Percentiles rank a stretch among this genome's conserved stretches.
Evolutionary conservation across 2,329 filamentous ascomycete genomes (phyloP).

Genomic region (Xylaria sp.): DNA sequence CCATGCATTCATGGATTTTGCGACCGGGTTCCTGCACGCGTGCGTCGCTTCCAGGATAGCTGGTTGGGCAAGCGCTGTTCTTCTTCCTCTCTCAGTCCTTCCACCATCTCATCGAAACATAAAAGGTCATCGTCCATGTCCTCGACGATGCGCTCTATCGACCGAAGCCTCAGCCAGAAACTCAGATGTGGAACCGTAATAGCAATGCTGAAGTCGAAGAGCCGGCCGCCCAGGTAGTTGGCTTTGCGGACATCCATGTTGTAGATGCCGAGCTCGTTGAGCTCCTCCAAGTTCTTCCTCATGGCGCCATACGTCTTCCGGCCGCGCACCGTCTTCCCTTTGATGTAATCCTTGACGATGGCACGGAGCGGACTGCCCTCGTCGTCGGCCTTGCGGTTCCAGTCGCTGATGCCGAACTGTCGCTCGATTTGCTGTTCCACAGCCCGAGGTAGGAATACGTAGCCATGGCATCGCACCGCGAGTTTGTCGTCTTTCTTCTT

Average conservation of each 20-base stretch:
- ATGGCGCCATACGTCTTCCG: conserved; percentile 8
- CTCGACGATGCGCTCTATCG: background rate
- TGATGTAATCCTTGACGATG: conserved; percentile 31
- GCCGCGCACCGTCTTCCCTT: conserved; percentile 2
- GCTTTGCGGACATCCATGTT: conserved; percentile 35
- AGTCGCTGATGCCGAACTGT: conserved; percentile 27
- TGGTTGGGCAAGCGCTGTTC: background rate
- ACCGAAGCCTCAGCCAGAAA: conserved; percentile 5
- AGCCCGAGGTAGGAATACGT: conserved; percentile 11
- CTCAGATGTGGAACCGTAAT: conserved; percentile 28
- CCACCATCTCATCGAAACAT: conserved; percentile 21
- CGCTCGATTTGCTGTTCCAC: conserved; percentile 19
- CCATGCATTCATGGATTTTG: no score
- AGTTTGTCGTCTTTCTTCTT: conserved; percentile 26
- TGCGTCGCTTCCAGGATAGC: no score
- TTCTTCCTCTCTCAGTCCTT: background rate
- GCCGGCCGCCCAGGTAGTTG: conserved; percentile 34
- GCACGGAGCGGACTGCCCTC: conserved; percentile 17
- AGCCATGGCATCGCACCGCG: conserved; percentile 31
- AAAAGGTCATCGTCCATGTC: conserved; percentile 2
- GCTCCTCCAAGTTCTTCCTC: conserved; percentile 29
- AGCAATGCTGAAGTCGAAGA: conserved; percentile 38
- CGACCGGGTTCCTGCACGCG: no score
- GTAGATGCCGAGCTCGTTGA: conserved; percentile 32
- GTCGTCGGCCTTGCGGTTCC: conserved; percentile 31